Percentiles rank a stretch among this genome's conserved stretches.
Conservation (phyloP, 139 green algal species). For the Edaphochlamys debaryana region DNA sequence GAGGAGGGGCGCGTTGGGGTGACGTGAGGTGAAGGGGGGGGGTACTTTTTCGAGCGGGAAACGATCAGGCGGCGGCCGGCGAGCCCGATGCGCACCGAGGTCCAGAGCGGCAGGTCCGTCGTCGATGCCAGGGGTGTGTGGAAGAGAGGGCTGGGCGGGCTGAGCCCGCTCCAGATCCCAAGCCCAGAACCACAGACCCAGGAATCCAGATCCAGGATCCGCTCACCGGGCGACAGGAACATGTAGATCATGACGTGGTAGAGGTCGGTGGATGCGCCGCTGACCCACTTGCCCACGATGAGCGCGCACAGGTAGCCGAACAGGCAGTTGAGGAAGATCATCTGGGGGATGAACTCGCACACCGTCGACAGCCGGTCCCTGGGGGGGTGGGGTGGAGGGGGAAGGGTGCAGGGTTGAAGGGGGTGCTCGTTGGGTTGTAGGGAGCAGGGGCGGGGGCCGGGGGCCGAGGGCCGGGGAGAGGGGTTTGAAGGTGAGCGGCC, state of each 20-base stretch:
- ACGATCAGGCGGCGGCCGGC: no score
- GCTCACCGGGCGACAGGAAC: constrained; percentile 91
- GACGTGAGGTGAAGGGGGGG: neutral
- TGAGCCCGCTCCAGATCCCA: no score
- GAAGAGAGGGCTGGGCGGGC: no score
- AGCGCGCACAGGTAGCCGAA: constrained; percentile 98
- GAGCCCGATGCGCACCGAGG: no score
- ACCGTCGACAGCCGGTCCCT: constrained; percentile 87
- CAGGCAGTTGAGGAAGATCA: constrained; percentile 95
- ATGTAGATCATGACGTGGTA: constrained; percentile 99
- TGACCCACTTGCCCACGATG: constrained; percentile 95
- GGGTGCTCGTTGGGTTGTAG: neutral
- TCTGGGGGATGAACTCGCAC: constrained; percentile 92
- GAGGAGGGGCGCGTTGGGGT: neutral
- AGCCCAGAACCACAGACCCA: no score
- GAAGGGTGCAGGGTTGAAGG: no score
- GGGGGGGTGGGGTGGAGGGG: neutral
- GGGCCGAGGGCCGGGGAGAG: neutral
- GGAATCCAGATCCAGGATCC: no score
- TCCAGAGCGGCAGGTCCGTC: no score
- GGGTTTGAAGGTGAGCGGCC: no score
- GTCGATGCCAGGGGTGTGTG: neutral
- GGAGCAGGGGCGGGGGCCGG: neutral
- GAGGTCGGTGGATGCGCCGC: constrained; percentile 86
- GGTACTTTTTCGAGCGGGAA: no score